Conservation (phyloP, 169 alveolate species). For the Eimeria tenella region DNA sequence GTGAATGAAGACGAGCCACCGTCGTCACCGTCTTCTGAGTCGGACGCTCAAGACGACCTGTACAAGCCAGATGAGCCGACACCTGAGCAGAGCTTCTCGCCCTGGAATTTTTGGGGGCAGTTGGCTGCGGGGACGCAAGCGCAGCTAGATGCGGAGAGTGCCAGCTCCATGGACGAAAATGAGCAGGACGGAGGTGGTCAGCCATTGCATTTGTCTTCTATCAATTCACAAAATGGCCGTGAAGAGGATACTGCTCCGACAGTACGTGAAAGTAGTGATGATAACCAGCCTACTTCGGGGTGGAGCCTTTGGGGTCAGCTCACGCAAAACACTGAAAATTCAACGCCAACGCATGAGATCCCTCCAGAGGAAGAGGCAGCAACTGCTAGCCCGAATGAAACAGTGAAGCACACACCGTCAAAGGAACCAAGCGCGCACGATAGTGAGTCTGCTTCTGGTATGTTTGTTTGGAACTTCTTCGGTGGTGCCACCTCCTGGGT, state of each 20-base stretch:
- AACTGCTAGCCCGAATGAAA: neutral
- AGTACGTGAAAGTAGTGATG: neutral
- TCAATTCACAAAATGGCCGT: neutral
- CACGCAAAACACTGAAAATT: neutral
- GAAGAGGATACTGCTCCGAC: neutral
- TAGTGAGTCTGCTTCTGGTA: no score
- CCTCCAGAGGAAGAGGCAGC: neutral
- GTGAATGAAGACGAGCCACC: neutral
- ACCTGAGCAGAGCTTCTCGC: neutral
- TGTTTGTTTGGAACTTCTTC: neutral
- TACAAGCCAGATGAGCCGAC: neutral
- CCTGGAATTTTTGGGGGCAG: constrained; percentile 40
- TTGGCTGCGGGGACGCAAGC: neutral
- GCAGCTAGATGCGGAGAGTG: neutral
- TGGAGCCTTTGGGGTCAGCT: constrained; percentile 31
- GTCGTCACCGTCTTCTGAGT: neutral
- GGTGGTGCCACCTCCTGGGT: neutral
- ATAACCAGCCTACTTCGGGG: neutral
- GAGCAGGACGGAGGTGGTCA: neutral
- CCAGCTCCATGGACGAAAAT: neutral
- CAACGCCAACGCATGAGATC: neutral
- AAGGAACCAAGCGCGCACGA: neutral
- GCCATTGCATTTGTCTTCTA: constrained; percentile 37
- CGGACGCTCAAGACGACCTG: neutral
- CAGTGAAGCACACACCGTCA: neutral